phyloP scores from a whole-genome alignment of 2,329 filamentous ascomycete genomes.

The Aspergillus alliaceus region DNA sequence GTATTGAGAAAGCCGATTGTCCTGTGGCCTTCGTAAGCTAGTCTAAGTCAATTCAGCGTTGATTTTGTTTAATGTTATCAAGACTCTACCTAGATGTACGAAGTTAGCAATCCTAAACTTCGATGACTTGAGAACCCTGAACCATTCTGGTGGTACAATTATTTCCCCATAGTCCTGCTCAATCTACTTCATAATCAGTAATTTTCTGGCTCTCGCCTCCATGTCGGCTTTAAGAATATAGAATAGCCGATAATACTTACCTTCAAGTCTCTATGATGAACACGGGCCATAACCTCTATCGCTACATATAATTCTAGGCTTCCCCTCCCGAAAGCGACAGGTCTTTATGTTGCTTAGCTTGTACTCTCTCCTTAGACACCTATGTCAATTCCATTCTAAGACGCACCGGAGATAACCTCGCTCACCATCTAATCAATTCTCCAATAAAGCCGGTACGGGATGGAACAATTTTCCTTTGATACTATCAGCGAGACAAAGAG shows the following conservation, averaged over 20 bases:
- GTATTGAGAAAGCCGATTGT: neutral
- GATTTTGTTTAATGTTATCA: neutral
- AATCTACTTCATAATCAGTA: no score
- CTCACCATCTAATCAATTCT: no score
- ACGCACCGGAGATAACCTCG: no score
- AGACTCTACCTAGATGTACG: neutral
- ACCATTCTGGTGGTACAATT: no score
- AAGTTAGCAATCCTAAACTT: neutral
- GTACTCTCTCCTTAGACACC: neutral
- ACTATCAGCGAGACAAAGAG: no score
- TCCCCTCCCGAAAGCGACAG: neutral
- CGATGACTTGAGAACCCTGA: no score
- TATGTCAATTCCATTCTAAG: neutral
- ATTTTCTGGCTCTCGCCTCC: no score
- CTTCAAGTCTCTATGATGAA: neutral
- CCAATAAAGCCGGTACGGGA: neutral
- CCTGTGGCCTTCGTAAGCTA: neutral
- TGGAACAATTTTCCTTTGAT: no score
- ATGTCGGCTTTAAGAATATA: neutral
- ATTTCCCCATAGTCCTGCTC: no score
- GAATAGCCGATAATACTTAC: neutral
- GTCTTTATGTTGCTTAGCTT: neutral
- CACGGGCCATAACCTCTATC: neutral
- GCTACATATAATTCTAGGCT: neutral
- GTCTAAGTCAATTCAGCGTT: neutral